Base-by-base conservation (phyloP, 2,329 filamentous ascomycete genomes). In the Phoma sp. region DNA sequence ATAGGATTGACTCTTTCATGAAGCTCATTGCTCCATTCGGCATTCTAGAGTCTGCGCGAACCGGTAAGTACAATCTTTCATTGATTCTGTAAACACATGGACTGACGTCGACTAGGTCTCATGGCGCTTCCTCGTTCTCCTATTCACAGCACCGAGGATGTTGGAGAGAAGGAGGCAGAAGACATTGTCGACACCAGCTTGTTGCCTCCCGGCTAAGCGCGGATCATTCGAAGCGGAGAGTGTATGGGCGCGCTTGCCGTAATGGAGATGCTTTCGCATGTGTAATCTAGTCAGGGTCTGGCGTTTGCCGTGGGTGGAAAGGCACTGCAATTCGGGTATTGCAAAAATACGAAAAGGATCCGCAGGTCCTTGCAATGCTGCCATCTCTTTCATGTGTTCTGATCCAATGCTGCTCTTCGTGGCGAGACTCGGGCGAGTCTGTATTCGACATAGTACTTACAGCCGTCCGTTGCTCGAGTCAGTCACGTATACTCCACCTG, bases 41-140 rank as follows among this genome's bases (percentile, higher is more conserved):
- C 71, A 96, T 99, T 66, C 84, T 99, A 46, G 95, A 99, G 80
- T 97, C 93, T 45, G 92, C 93, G 46, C 87, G 95, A 58, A 98
- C 95, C 53, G 95, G 80, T 82, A 57, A 75, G 78, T 69, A n/a
- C 49, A 69, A 11, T 43, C 41, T 22, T 42, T 11, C 37, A 7
- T 5, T 37, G 22, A 5, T 10, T 23, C 1, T n/a, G 53, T 38
- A 36, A 24, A 23, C n/a, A 18, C 25, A 35, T 18, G 2, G 18
- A 51, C 71, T 60, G 66, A 58, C 22, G 23, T 23, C 18, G 45
- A 27, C n/a, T 49, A 81, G 79, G 95, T 75, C 83, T 99, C 55
- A 99, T 98, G 93, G 95, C 95, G 42, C 83, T 99, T 62, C 95
- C 95, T 53, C 89, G 95, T 64, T 96, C 95, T 32, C 95, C 95